Base-by-base conservation (phyloP, 108 stramenopile species). In the Cyclostephanos invisitatus region DNA sequence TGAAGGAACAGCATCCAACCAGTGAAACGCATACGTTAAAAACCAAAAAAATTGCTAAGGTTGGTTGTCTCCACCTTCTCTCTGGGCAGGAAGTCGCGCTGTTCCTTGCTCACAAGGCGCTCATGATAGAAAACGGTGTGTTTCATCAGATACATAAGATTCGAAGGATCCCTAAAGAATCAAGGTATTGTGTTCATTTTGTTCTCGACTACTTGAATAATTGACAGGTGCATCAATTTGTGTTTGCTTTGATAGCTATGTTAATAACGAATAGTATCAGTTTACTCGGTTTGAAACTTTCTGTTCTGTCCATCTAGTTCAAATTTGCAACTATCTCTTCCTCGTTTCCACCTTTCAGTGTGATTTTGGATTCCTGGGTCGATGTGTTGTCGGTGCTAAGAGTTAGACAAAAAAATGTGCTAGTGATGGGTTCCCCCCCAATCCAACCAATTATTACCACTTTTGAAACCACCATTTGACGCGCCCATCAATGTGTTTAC, bases 51-150 rank as follows among this genome's bases (percentile, higher is more conserved):
- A 68, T 73, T 20, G 89, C 89, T 62, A 93, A 93, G 76, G 83
- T 87, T 11, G 84, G 89, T 53, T 84, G 84, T 44, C 80, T 93
- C 29, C 84, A 91, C 72, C 78, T 91, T 10, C 83, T 86, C 64
- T 64, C 63, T 56, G 92, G 88, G 7, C 66, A 85, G 25, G 84
- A 87, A 67, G 90, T 91, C 15, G 93, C 91, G 5, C 86, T 84
- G 57, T 91, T 87, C 64, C 79, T 94, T 21, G 87, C 88, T 24
- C 91, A 91, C 56, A 91, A 94, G 68, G 90, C 93, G 7, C 78
- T 80, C 38, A 85, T 86, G 61, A 91, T 91, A 74, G 89, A 88
- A 37, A 82, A 87, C 35, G 90, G 88, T n/a, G 78, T 93, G 29
- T 93, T 89, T 68, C 74, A 81, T 54, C 85, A 80, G 57, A 87